Conservation (phyloP, 495 filamentous ascomycete genomes). For the Penicillium paradoxum region DNA sequence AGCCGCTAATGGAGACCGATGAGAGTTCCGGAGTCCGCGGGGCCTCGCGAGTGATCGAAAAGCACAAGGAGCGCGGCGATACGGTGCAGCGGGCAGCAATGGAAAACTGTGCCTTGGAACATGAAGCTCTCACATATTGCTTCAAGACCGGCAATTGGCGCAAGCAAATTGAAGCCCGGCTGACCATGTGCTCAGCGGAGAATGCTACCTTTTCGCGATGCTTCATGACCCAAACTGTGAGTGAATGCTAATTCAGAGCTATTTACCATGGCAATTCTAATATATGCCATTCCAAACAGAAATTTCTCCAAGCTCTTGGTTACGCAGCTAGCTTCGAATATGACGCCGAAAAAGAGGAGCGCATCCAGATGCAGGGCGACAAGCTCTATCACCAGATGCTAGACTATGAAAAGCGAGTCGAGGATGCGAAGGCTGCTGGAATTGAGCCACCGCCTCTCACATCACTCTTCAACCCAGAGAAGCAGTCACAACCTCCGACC, state of each 20-base stretch:
- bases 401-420: slow-evolving; percentile 63
- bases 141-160: slow-evolving; percentile 58
- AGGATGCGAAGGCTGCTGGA: slow-evolving; percentile 62
- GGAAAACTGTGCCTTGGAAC: slow-evolving; percentile 90
- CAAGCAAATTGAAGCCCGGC: slow-evolving; percentile 41
- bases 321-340: slow-evolving; percentile 66
- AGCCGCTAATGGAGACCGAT: slow-evolving; percentile 52
- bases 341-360: slow-evolving; percentile 67
- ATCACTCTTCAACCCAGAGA: slow-evolving; percentile 37
- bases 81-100: slow-evolving; percentile 75
- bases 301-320: slow-evolving; percentile 86
- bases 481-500: slow-evolving; percentile 9
- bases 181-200: slow-evolving; percentile 72
- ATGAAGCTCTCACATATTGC: slow-evolving; percentile 69
- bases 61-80: slow-evolving; percentile 74
- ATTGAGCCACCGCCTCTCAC: slow-evolving; percentile 34
- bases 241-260: slow-evolving; percentile 20
- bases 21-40: slow-evolving; percentile 52
- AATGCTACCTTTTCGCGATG: slow-evolving; percentile 70
- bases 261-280: not conserved
- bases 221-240: slow-evolving; percentile 73
- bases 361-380: slow-evolving; percentile 94
- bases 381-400: slow-evolving; percentile 81
- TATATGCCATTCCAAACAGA: slow-evolving; percentile 39
- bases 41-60: slow-evolving; percentile 71